These are phyloP conservation scores for Dimargaris cristalligena DNA, from an alignment of 192 early-diverging fungal species.

Conservation along the genomic window DNA sequence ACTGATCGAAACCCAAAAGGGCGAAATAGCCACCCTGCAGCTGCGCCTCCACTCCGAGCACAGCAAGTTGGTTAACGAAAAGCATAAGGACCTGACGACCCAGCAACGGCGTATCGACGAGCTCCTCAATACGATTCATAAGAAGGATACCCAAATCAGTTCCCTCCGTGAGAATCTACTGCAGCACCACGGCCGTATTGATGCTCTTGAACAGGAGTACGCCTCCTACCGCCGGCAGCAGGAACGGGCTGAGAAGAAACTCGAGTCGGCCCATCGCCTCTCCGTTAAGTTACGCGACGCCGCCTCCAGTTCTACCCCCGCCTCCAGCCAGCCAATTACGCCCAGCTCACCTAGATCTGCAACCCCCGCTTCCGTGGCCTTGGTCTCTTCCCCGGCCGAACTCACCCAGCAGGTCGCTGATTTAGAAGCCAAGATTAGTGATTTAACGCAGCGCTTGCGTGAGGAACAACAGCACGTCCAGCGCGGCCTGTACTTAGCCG, in stretches of 20 bases:
- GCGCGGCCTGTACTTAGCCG: neutral
- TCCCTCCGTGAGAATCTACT: neutral
- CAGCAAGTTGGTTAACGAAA: neutral
- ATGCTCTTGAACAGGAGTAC: too few relatives aligned
- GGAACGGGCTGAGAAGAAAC: neutral
- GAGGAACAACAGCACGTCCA: neutral
- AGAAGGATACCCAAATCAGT: neutral
- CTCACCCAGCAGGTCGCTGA: neutral
- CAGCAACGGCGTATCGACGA: neutral
- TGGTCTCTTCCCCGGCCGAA: neutral
- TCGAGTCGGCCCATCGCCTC: too few relatives aligned
- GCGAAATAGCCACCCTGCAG: neutral
- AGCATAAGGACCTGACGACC: neutral
- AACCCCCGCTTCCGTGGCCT: too few relatives aligned
- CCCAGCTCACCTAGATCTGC: too few relatives aligned
- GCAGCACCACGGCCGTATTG: too few relatives aligned
- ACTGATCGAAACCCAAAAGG: neutral
- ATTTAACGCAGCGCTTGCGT: neutral
- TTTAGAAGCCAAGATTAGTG: neutral
- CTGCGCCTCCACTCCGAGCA: neutral
- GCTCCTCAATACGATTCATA: neutral
- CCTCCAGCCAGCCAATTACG: too few relatives aligned
- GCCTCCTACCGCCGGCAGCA: too few relatives aligned
- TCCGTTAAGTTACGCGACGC: too few relatives aligned
- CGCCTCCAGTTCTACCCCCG: too few relatives aligned